Base-by-base conservation (phyloP, 352 stramenopile genomes). In the Globisporangium alternatum region DNA sequence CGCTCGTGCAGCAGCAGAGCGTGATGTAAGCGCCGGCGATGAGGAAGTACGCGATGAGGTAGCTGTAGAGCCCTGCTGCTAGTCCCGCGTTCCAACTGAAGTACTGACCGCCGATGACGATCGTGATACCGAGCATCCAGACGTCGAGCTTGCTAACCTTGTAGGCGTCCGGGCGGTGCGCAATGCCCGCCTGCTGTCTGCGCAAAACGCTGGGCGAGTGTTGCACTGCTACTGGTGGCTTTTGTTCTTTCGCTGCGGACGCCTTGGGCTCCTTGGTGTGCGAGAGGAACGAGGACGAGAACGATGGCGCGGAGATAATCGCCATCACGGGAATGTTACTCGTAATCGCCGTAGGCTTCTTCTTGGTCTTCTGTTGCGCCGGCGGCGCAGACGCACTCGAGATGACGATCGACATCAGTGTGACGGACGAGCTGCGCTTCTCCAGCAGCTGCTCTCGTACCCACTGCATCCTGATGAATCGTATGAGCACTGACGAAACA, bases 91-190 rank as follows among this genome's bases (percentile, higher is more conserved):
- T 80, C 67, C 73, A 80, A 43, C 56, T 64, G 22, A 78, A 75
- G 59, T 74, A 76, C 64, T 80, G 73, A 0, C 70, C 71, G 30
- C 70, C 68, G 4, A 80, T 62, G 21, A 62, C 73, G 48, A 78
- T 78, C 17, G 57, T 59, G 31, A 80, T 71, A 0, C 73, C 73
- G 22, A 78, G 54, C 15, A 74, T 66, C 64, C 58, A 78, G 65
- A 80, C 67, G 60, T 80, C 73, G 55, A 86, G 96, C 19, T 60
- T 56, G 19, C 19, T 17, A 3, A 33, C 39, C 12, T 63, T 21
- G 57, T 45, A 63, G 2, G 61, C 30, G 80, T 83, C 25, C 80
- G 80, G 39, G 84, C 71, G 44, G 83, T 56, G 68, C 15, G 64
- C 67, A 3, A 60, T 60, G 7, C 33, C 54, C n/a, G 54, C 37